Evolutionary conservation across 2,329 filamentous ascomycete genomes (phyloP).

Genomic region (Xylariaceae sp.): DNA sequence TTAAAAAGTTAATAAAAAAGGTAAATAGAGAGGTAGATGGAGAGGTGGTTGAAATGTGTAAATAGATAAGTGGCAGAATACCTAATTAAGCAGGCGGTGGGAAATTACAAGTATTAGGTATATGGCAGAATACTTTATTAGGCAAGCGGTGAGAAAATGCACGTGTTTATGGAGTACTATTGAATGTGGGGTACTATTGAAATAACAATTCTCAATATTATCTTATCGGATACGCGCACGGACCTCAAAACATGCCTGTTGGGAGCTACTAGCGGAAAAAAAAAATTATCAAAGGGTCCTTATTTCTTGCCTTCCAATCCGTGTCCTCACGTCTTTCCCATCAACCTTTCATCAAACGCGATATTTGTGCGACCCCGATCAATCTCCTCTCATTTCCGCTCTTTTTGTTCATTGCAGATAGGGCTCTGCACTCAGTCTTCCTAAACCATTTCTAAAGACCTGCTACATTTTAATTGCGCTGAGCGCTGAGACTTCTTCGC

Average conservation of each 20-base stretch:
- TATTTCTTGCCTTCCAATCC: conserved; percentile 34
- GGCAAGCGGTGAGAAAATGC: too few species aligned
- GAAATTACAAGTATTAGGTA: too few species aligned
- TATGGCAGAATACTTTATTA: too few species aligned
- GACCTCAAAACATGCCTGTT: conserved; percentile 8
- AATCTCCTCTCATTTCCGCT: conserved; percentile 27
- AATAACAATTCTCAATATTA: too few species aligned
- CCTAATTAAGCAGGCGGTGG: too few species aligned
- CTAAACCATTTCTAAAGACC: conserved; percentile 10
- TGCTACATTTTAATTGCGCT: conserved; percentile 25
- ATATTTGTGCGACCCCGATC: conserved; percentile 17
- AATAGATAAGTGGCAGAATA: too few species aligned
- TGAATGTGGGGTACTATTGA: too few species aligned
- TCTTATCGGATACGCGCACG: conserved; percentile 6
- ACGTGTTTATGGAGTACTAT: too few species aligned
- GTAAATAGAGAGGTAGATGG: too few species aligned
- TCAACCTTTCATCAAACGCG: conserved; percentile 24
- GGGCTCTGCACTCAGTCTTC: conserved; percentile 23
- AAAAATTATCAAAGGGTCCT: conserved; percentile 28
- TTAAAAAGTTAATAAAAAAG: too few species aligned
- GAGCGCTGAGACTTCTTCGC: conserved; percentile 19
- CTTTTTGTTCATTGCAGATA: conserved; percentile 31
- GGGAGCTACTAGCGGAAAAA: conserved; percentile 31
- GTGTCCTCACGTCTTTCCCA: conserved; percentile 21
- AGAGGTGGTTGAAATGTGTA: too few species aligned